These are phyloP conservation scores for Tetratostichococcus sp. DNA, from an alignment of 139 green algal genomes.

Conservation along the genomic window DNA sequence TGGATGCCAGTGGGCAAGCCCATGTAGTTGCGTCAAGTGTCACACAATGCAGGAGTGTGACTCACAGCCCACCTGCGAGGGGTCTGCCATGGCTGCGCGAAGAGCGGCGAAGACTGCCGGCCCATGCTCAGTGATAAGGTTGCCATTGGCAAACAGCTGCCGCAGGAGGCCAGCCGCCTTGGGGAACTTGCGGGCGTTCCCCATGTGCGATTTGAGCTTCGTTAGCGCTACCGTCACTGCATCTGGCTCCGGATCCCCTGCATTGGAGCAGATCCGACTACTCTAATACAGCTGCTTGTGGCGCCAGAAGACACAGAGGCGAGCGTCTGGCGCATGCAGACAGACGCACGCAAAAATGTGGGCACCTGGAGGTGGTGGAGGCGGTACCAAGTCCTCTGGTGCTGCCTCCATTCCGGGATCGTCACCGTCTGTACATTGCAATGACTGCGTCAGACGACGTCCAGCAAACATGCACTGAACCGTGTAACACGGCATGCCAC, in stretches of 20 bases:
- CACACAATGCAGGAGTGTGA: too few species aligned
- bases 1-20: too few species aligned
- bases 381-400: background rate
- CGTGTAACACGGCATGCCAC: too few species aligned
- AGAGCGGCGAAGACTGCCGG: slow-evolving; percentile 49
- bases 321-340: too few species aligned
- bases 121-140: slow-evolving; percentile 16
- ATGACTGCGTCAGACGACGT: too few species aligned
- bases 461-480: too few species aligned
- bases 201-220: slow-evolving; percentile 56
- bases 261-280: too few species aligned
- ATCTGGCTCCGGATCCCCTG: slow-evolving; percentile 8
- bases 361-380: background rate
- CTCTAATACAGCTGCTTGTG: too few species aligned
- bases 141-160: slow-evolving; percentile 51
- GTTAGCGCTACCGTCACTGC: slow-evolving; percentile 45
- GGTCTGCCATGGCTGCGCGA: slow-evolving; percentile 21
- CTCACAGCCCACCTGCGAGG: background rate
- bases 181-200: slow-evolving; percentile 59
- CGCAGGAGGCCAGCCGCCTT: slow-evolving; percentile 66
- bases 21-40: too few species aligned
- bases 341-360: too few species aligned
- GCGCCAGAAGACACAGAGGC: too few species aligned
- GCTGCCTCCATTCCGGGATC: background rate
- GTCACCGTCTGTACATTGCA: background rate